phyloP scores from a whole-genome alignment of 1,284 basidiomycete species.

The Inonotus obliquus region DNA sequence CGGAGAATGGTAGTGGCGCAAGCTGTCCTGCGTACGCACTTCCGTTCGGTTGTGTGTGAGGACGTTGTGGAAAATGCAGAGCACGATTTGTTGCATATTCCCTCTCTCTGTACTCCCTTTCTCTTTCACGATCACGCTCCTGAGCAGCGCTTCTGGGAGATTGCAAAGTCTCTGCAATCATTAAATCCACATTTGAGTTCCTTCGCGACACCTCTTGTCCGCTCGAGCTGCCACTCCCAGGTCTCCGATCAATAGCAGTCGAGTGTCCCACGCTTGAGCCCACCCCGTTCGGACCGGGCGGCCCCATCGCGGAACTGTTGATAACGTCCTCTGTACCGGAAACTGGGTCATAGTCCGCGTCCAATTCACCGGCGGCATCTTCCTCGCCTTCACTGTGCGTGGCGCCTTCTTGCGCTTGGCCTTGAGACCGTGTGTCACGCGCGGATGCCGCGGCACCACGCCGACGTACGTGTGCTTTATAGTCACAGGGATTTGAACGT shows the following conservation, averaged over 20 bases:
- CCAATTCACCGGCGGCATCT: slow-evolving; percentile 11
- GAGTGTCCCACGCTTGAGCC: not conserved
- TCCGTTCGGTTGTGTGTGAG: not conserved
- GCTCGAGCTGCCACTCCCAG: slow-evolving; percentile 3
- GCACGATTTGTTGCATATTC: not conserved
- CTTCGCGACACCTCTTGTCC: slow-evolving; percentile 37
- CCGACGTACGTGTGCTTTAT: slow-evolving; percentile 69
- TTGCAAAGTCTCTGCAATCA: slow-evolving; percentile 30
- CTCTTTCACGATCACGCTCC: slow-evolving; percentile 5
- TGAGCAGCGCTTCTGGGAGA: slow-evolving; percentile 6
- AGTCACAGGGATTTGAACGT: slow-evolving; percentile 69
- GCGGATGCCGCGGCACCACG: slow-evolving; percentile 40
- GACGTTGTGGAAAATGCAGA: not conserved
- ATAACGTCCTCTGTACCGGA: slow-evolving; percentile 2
- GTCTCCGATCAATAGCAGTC: not conserved
- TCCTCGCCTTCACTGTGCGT: slow-evolving; percentile 3
- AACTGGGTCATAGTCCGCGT: slow-evolving; percentile 5
- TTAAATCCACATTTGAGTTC: slow-evolving; percentile 48
- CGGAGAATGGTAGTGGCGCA: slow-evolving; percentile 11
- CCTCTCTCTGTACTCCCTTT: not conserved
- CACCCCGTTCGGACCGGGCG: not conserved
- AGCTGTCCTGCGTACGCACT: slow-evolving; percentile 7
- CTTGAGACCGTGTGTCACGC: not conserved
- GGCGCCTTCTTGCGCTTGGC: slow-evolving; percentile 4
- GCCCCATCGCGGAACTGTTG: not conserved